Evolutionary conservation across 495 filamentous ascomycete species (phyloP).

Genomic region (Astrocystis sublimbata): DNA sequence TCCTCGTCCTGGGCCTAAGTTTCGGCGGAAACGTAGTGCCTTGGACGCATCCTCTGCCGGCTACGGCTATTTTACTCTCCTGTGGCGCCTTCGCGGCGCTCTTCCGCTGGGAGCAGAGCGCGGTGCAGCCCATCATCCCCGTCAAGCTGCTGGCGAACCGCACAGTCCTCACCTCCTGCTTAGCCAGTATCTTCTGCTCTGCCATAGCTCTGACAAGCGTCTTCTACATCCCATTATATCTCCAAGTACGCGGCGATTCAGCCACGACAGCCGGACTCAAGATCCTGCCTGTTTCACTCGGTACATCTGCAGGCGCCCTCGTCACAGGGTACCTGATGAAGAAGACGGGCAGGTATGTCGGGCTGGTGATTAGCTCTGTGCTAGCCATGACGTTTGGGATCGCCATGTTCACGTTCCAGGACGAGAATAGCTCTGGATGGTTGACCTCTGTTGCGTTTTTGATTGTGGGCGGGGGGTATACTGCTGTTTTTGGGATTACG

Average conservation of each 20-base stretch:
- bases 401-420: slow-evolving; percentile 51
- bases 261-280: slow-evolving; percentile 62
- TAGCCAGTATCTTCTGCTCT: slow-evolving; percentile 64
- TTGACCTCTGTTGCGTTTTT: slow-evolving; percentile 62
- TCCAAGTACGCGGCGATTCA: slow-evolving; percentile 64
- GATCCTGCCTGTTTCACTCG: slow-evolving; percentile 58
- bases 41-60: slow-evolving; percentile 76
- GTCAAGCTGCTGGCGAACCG: slow-evolving; percentile 63
- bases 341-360: slow-evolving; percentile 64
- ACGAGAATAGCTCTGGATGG: slow-evolving; percentile 49
- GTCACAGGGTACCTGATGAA: slow-evolving; percentile 65
- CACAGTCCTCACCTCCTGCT: slow-evolving; percentile 62
- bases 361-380: slow-evolving; percentile 42
- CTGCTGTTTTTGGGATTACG: slow-evolving; percentile 65
- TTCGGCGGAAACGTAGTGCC: slow-evolving; percentile 77
- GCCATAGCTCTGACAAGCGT: slow-evolving; percentile 48
- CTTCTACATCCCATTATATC: slow-evolving; percentile 70
- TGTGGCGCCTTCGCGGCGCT: slow-evolving; percentile 48
- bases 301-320: slow-evolving; percentile 64
- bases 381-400: slow-evolving; percentile 47
- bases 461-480: slow-evolving; percentile 60
- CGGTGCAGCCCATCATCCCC: slow-evolving; percentile 49
- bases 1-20: slow-evolving; percentile 75
- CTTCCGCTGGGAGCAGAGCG: not conserved
- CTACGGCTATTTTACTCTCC: slow-evolving; percentile 58